Evolutionary conservation across 2,329 filamentous ascomycete genomes (phyloP), one percentile per base, ranked within the genome.

Genomic region (Aspergillus hortae): DNA sequence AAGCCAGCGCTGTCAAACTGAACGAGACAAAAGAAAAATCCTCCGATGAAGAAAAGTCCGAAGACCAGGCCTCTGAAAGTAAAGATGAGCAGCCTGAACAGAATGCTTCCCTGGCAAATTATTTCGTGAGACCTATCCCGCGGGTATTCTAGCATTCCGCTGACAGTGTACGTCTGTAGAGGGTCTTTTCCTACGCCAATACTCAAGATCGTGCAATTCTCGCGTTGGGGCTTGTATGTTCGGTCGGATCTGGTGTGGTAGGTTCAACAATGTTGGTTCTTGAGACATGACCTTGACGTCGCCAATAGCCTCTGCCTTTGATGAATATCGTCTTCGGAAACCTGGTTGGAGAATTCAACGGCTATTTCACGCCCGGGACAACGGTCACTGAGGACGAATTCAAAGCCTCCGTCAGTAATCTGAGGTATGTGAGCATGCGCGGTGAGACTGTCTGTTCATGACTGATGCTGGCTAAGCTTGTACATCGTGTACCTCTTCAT

Each of bases 321-420:
- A 84, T 86, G 80, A 81, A 83, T 35, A 70, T 85, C 36, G 72
- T 85, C 6, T 82, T 85, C 62, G 81, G 81, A 57, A 67, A 68
- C 35, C 75, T 80, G 32, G 76, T 84, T 43, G 79, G 79, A 6
- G 70, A 76, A 7, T 85, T 86, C 58, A 81, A 77, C 48, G 67
- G 71, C n/a, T 86, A 84, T 62, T 80, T 80, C 51, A 68, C 69
- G 0, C 76, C 12, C 45, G 66, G 21, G 59, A 75, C 73, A 2
- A 53, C 55, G 4, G 64, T 75, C 32, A 76, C 72, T 1, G 71
- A 77, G 17, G 70, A 69, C 1, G 63, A 74, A 6, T 86, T 85
- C 61, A 74, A 77, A 46, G 60, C 68, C 2, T 64, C 76, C n/a
- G 74, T 85, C 40, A 76, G 76, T 54, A 67, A 72, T 73, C 67